Conservation (phyloP, 2,329 filamentous ascomycete species). For the Lasiodiplodia sp. region DNA sequence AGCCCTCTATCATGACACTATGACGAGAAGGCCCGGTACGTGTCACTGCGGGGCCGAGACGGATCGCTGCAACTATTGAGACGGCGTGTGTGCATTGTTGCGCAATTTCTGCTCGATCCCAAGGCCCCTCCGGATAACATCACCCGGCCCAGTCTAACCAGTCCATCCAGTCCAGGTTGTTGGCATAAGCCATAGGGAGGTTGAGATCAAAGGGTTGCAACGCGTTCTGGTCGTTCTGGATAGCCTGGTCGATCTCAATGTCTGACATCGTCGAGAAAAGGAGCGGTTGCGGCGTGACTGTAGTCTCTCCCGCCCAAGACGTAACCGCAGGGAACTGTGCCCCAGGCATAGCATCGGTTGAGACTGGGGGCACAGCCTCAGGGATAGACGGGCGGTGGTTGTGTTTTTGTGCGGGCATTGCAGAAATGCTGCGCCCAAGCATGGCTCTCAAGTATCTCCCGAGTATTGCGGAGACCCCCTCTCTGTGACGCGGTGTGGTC, state of each 20-base stretch:
- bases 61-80: background rate
- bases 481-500: slow-evolving; percentile 68
- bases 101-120: background rate
- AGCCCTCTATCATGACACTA: background rate
- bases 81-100: background rate
- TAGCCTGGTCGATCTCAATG: slow-evolving; percentile 70
- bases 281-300: slow-evolving; percentile 58
- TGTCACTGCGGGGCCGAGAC: background rate
- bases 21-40: background rate
- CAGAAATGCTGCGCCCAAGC: slow-evolving; percentile 26
- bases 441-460: slow-evolving; percentile 60
- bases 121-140: background rate
- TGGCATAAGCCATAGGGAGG: slow-evolving; percentile 64
- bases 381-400: slow-evolving; percentile 30
- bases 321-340: slow-evolving; percentile 26
- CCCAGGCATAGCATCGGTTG: slow-evolving; percentile 29
- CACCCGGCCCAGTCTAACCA: slow-evolving; percentile 27
- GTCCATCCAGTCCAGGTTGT: slow-evolving; percentile 29
- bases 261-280: slow-evolving; percentile 75
- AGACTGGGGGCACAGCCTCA: background rate
- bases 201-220: slow-evolving; percentile 64
- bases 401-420: slow-evolving; percentile 45
- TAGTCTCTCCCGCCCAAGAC: slow-evolving; percentile 33
- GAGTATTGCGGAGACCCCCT: slow-evolving; percentile 69
- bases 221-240: slow-evolving; percentile 66